phyloP scores from a whole-genome alignment of 106 monocot species.

The Allium fistulosum region DNA sequence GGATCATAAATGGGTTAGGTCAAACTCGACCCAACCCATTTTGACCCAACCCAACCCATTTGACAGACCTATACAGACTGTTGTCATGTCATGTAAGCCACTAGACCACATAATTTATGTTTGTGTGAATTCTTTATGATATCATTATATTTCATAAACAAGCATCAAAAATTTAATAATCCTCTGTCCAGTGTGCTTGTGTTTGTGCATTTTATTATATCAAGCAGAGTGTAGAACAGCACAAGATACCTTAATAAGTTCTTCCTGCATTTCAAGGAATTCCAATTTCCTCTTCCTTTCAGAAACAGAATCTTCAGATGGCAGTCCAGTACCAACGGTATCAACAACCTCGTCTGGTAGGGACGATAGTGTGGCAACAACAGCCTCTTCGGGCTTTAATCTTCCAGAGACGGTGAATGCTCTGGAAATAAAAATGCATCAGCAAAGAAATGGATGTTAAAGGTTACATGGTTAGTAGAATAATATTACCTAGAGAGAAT shows the following conservation, averaged over 20 bases:
- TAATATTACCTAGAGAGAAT: constrained; percentile 83
- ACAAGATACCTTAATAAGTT: constrained; percentile 79
- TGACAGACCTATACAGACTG: no score
- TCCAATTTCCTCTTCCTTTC: constrained; percentile 90
- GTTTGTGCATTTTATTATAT: no score
- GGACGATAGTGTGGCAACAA: constrained; percentile 89
- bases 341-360: constrained; percentile 99
- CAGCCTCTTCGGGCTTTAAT: constrained; percentile 91
- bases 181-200: no score
- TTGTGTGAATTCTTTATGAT: no score
- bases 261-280: constrained; percentile 97
- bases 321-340: constrained; percentile 82
- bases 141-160: no score
- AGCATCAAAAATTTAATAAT: no score
- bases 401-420: constrained; percentile 89
- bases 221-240: neutral
- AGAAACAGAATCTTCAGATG: constrained; percentile 96
- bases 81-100: no score
- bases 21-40: no score
- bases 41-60: no score
- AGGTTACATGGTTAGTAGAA: neutral
- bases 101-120: no score
- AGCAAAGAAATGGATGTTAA: neutral
- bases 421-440: constrained; percentile 25
- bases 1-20: no score